These are phyloP conservation scores for Erigeron canadensis DNA, from an alignment of 129 eudicot genomes.

Conservation along the genomic window DNA sequence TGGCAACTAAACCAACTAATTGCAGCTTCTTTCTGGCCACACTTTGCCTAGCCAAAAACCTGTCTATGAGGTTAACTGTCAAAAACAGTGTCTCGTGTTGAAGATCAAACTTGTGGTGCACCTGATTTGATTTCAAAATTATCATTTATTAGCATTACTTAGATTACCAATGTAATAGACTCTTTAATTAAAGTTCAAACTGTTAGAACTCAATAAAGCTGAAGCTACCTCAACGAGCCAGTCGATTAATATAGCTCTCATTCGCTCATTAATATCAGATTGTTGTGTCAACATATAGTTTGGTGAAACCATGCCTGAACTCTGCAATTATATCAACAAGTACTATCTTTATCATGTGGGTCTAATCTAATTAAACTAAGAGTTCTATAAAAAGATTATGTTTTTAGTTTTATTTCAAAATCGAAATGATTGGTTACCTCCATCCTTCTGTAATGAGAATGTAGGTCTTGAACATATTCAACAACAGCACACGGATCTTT, in stretches of 20 bases:
- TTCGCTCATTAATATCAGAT: conserved; percentile 72
- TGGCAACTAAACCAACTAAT: conserved; percentile 79
- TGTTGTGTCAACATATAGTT: conserved; percentile 67
- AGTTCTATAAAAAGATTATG: too few species aligned
- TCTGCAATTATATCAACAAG: conserved; percentile 36
- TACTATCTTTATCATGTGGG: conserved; percentile 23
- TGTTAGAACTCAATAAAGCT: neutral
- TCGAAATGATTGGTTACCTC: conserved; percentile 46
- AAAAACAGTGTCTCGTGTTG: conserved; percentile 80
- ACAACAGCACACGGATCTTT: conserved; percentile 62
- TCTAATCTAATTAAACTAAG: neutral
- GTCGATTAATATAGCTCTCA: conserved; percentile 88
- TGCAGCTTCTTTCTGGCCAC: conserved; percentile 83
- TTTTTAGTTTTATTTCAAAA: too few species aligned
- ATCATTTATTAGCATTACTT: conserved; percentile 11
- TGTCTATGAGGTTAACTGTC: conserved; percentile 80
- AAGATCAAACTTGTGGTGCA: conserved; percentile 85
- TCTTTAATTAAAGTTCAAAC: conserved; percentile 1
- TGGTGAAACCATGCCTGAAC: conserved; percentile 60
- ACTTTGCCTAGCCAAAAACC: conserved; percentile 64
- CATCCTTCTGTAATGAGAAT: conserved; percentile 58
- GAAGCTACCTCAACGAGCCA: conserved; percentile 85
- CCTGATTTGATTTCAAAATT: conserved; percentile 44
- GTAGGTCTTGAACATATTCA: conserved; percentile 78
- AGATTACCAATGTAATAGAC: neutral